Evolutionary conservation across 2,329 filamentous ascomycete species (phyloP), one percentile per base, ranked within the genome.

Genomic region (Pezicula radicicola): DNA sequence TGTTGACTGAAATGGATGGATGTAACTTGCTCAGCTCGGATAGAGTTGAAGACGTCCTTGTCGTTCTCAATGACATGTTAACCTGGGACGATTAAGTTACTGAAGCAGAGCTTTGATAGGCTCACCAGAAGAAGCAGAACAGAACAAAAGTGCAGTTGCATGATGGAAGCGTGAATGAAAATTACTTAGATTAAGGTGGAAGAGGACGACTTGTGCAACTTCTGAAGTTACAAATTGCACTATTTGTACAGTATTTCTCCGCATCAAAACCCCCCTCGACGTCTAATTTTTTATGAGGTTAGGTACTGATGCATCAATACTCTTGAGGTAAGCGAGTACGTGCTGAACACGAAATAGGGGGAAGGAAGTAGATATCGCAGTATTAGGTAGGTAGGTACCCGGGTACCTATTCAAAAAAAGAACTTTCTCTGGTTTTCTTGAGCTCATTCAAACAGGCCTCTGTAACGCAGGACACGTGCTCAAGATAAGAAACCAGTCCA

Each of bases 1-100:
- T 46, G 58, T 62, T 60, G 59, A 55, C 62, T 61, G 10, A 61
- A 57, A 47, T 65, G 63, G 19, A 65, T 57, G n/a, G 53, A 55
- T n/a, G 61, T 18, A n/a, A 36, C 51, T 50, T 41, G 50, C 44
- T 48, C 50, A 36, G 44, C 27, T 45, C 41, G 42, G 30, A 54
- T 43, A n/a, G 41, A n/a, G 33, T 56, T 44, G 37, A 52, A 56
- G 42, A 28, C 50, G 54, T 56, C 55, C 53, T 61, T 57, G 43
- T 58, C 54, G 21, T 60, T 59, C 49, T 55, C 58, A 19, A 61
- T 58, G 28, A 63, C 53, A 50, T 60, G 25, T 42, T 51, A 53
- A 25, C 35, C 30, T 40, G 33, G 36, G 30, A 30, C 25, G 30
- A 44, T 45, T 30, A 30, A 49, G n/a, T 16, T 30, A n/a, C 21